Evolutionary conservation across 305 asterid genomes (phyloP).

Genomic region (Rubia tinctorum): DNA sequence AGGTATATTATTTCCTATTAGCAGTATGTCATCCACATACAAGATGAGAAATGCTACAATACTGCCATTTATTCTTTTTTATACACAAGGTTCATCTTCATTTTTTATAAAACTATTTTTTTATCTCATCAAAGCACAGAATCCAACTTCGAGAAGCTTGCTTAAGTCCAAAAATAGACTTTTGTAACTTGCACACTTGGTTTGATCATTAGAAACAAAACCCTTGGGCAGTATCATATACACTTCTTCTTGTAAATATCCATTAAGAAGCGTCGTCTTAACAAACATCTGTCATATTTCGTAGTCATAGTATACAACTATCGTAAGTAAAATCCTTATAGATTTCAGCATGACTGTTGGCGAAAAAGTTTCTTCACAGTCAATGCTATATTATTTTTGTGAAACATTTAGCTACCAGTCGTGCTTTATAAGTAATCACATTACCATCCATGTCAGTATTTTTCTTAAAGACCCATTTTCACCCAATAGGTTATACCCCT

Average conservation of each 20-base stretch:
- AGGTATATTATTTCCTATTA: no score
- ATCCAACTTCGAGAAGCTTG: not conserved
- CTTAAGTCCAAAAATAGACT: not conserved
- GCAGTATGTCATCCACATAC: not conserved
- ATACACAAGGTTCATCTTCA: not conserved
- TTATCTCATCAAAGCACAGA: not conserved
- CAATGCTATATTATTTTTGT: not conserved
- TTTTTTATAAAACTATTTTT: not conserved
- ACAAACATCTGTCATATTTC: not conserved
- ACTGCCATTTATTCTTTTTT: not conserved
- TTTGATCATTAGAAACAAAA: not conserved
- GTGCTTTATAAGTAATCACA: not conserved
- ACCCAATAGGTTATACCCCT: not conserved
- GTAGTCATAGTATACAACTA: not conserved
- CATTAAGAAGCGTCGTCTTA: not conserved
- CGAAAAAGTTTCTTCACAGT: not conserved
- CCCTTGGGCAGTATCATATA: not conserved
- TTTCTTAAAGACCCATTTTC: not conserved
- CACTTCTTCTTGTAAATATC: not conserved
- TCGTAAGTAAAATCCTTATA: not conserved
- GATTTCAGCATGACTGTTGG: not conserved
- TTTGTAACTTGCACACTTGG: not conserved
- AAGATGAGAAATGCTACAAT: not conserved
- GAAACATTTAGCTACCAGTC: not conserved
- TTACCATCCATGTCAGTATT: not conserved